phyloP scores from a whole-genome alignment of 2,329 filamentous ascomycete species.

The Aspergillus cejpii region DNA sequence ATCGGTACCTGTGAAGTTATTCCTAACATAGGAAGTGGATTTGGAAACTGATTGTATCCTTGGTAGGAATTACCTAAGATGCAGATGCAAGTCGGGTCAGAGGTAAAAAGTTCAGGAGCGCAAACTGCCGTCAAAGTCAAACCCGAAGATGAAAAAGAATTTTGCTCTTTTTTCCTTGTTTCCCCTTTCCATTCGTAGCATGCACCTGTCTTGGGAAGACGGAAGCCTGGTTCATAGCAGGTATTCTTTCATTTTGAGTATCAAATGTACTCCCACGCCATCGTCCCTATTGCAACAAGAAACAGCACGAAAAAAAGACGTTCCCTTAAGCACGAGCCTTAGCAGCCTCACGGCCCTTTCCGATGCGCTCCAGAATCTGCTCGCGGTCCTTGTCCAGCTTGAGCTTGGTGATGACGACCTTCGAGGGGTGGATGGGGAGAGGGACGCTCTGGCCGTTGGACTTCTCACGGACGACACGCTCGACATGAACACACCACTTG shows the following conservation, averaged over 20 bases:
- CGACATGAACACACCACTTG: constrained; percentile 95
- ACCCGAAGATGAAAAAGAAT: background rate
- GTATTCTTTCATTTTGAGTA: constrained; percentile 17
- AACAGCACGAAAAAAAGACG: constrained; percentile 3
- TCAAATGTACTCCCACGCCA: constrained; percentile 14
- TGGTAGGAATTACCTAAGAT: constrained; percentile 1
- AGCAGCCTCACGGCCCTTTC: constrained; percentile 35
- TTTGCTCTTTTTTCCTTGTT: constrained; percentile 6
- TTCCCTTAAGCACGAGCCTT: constrained; percentile 5
- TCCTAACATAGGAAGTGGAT: background rate
- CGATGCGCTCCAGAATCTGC: constrained; percentile 43
- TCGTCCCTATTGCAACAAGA: constrained; percentile 15
- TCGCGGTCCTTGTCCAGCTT: constrained; percentile 64
- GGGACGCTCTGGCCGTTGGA: constrained; percentile 92
- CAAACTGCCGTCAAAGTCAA: background rate
- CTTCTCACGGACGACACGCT: constrained; percentile 96
- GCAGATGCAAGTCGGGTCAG: constrained; percentile 1
- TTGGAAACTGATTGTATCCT: background rate
- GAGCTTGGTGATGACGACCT: constrained; percentile 97
- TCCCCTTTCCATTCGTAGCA: constrained; percentile 17
- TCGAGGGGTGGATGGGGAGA: constrained; percentile 89
- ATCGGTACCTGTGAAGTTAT: background rate
- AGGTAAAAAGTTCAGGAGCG: constrained; percentile 20
- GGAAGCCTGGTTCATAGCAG: constrained; percentile 15
- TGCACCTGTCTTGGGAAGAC: constrained; percentile 11